phyloP scores from a whole-genome alignment of 768 basidiomycete genomes.

The Xerocomellus dryophilus region DNA sequence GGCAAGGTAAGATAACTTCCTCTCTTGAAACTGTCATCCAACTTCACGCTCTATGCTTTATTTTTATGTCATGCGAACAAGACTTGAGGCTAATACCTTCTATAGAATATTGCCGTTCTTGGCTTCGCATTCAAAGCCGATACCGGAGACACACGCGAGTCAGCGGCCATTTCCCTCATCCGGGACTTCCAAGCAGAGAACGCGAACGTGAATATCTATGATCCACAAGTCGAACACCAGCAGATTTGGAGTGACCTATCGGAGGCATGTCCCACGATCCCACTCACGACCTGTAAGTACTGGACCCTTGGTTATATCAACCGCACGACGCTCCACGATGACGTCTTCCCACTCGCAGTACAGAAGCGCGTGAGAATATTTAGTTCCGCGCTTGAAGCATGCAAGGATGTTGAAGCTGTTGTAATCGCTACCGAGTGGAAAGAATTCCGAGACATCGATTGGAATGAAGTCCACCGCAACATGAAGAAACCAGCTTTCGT shows the following conservation, averaged over 20 bases:
- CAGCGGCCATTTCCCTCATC: conserved; percentile 90
- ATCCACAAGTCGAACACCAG: conserved; percentile 79
- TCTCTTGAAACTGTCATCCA: not conserved
- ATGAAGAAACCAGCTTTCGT: conserved; percentile 99
- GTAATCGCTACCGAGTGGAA: conserved; percentile 98
- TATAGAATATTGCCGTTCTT: conserved; percentile 86
- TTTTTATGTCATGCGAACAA: conserved; percentile 7
- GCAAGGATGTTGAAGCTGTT: conserved; percentile 85
- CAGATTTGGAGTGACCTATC: conserved; percentile 86
- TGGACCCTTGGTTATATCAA: not conserved
- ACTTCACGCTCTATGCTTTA: not conserved
- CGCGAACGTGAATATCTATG: conserved; percentile 84
- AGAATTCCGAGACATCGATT: conserved; percentile 92
- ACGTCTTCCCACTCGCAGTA: conserved; percentile 44
- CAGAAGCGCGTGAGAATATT: conserved; percentile 85
- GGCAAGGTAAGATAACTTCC: conserved; percentile 60
- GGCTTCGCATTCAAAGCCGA: conserved; percentile 99
- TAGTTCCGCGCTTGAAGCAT: conserved; percentile 79
- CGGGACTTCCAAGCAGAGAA: conserved; percentile 90
- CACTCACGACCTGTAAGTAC: conserved; percentile 66
- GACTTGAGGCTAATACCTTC: conserved; percentile 6
- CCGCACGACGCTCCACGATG: not conserved
- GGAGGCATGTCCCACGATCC: conserved; percentile 61
- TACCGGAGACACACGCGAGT: conserved; percentile 98
- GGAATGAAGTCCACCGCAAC: conserved; percentile 75